phyloP scores from a whole-genome alignment of 352 stramenopile species.

The Pythium dissimile region DNA sequence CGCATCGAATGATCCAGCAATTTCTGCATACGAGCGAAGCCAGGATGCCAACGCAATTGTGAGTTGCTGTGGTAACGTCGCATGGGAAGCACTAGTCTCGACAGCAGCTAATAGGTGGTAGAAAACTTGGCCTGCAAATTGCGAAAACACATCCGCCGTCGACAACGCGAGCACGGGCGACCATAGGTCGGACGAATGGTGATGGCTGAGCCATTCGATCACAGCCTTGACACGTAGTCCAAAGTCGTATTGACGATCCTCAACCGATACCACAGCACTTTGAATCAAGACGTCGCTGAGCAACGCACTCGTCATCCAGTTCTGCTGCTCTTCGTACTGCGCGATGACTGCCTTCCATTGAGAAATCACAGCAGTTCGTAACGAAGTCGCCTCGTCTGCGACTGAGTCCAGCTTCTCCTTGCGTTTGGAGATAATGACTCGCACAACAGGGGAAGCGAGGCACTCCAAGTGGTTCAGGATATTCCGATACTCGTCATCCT shows the following conservation, averaged over 20 bases:
- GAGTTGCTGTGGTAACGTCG: slow-evolving; percentile 20
- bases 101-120: slow-evolving; percentile 31
- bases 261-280: background rate
- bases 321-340: slow-evolving; percentile 23
- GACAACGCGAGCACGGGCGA: slow-evolving; percentile 24
- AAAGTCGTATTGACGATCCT: slow-evolving; percentile 29
- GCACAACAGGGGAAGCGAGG: slow-evolving; percentile 1
- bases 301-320: slow-evolving; percentile 35
- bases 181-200: slow-evolving; percentile 14
- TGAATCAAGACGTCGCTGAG: slow-evolving; percentile 33
- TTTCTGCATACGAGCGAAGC: slow-evolving; percentile 8
- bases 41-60: slow-evolving; percentile 19
- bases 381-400: slow-evolving; percentile 3
- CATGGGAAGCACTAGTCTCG: slow-evolving; percentile 11
- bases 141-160: slow-evolving; percentile 9
- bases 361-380: slow-evolving; percentile 9
- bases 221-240: slow-evolving; percentile 55
- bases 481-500: background rate
- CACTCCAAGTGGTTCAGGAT: slow-evolving; percentile 6
- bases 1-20: background rate
- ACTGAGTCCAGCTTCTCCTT: background rate
- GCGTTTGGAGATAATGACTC: background rate
- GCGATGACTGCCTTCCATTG: slow-evolving; percentile 21
- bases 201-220: slow-evolving; percentile 23
- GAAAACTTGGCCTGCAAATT: slow-evolving; percentile 26